phyloP scores from a whole-genome alignment of 1,284 basidiomycete genomes.

The Ceratobasidium papillatum region DNA sequence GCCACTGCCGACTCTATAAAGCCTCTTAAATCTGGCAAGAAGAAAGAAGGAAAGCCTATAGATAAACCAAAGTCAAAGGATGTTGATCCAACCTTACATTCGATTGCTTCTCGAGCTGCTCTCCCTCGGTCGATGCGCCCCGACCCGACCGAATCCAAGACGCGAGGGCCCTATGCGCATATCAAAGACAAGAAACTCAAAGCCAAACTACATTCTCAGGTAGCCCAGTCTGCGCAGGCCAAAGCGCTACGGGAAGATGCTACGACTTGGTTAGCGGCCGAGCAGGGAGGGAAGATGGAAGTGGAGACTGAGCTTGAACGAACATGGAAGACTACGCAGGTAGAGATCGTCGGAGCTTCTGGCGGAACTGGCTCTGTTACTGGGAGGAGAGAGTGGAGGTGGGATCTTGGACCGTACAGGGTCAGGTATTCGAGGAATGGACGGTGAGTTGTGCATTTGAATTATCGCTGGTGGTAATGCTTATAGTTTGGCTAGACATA shows the following conservation, averaged over 20 bases:
- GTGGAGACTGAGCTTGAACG: slow-evolving; percentile 81
- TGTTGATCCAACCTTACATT: slow-evolving; percentile 65
- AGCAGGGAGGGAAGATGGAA: slow-evolving; percentile 74
- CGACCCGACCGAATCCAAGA: slow-evolving; percentile 32
- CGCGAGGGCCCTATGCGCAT: slow-evolving; percentile 56
- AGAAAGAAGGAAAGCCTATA: slow-evolving; percentile 55
- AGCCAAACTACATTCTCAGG: slow-evolving; percentile 69
- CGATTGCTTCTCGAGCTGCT: slow-evolving; percentile 64
- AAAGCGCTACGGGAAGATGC: slow-evolving; percentile 62
- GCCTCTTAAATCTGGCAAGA: slow-evolving; percentile 51
- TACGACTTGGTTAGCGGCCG: slow-evolving; percentile 55
- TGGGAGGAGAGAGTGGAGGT: slow-evolving; percentile 80
- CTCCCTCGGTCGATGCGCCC: slow-evolving; percentile 69
- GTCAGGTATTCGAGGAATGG: slow-evolving; percentile 91
- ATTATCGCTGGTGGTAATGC: slow-evolving; percentile 24
- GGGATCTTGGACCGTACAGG: slow-evolving; percentile 90
- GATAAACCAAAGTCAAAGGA: slow-evolving; percentile 49
- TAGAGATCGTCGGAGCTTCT: slow-evolving; percentile 71
- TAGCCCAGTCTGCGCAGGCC: slow-evolving; percentile 64
- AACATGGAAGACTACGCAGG: slow-evolving; percentile 89
- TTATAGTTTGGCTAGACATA: slow-evolving; percentile 63
- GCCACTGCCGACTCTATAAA: slow-evolving; percentile 71
- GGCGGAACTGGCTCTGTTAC: slow-evolving; percentile 78
- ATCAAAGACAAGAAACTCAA: slow-evolving; percentile 81
- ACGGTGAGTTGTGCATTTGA: slow-evolving; percentile 61